These are phyloP conservation scores for Colletotrichum kahawae DNA, from an alignment of 2,329 filamentous ascomycete genomes.

Conservation along the genomic window DNA sequence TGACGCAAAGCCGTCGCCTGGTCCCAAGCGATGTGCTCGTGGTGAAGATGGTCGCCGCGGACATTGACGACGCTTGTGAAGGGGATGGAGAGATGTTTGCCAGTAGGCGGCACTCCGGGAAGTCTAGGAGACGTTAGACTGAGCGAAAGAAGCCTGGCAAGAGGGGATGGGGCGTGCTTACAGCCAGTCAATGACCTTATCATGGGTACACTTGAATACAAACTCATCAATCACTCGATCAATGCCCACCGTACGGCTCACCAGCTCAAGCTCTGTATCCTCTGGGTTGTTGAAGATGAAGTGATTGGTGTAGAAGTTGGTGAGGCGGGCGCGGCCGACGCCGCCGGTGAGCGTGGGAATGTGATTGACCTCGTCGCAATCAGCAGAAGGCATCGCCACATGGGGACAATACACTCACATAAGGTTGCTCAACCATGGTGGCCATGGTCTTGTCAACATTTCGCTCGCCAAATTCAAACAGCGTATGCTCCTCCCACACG, in stretches of 20 bases:
- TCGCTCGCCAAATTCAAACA: constrained; percentile 72
- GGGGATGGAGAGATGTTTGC: constrained; percentile 58
- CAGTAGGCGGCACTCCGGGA: constrained; percentile 61
- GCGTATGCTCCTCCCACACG: constrained; percentile 81
- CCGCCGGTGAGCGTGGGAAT: constrained; percentile 64
- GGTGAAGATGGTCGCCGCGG: constrained; percentile 66
- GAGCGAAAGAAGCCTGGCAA: neutral
- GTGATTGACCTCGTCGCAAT: constrained; percentile 9
- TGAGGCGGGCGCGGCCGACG: constrained; percentile 66
- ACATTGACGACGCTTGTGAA: constrained; percentile 69
- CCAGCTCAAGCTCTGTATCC: constrained; percentile 70
- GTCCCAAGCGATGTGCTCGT: constrained; percentile 74
- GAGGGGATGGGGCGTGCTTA: constrained; percentile 40
- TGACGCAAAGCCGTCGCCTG: constrained; percentile 68
- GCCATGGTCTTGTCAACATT: constrained; percentile 76
- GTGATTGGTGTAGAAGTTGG: constrained; percentile 72
- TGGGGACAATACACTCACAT: constrained; percentile 55
- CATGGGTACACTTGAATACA: constrained; percentile 68
- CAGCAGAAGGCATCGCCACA: neutral
- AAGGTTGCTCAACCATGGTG: constrained; percentile 82
- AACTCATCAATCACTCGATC: constrained; percentile 78
- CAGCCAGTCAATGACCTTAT: constrained; percentile 71
- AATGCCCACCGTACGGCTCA: constrained; percentile 73
- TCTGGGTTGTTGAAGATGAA: constrained; percentile 77
- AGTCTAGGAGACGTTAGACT: constrained; percentile 33